Base-by-base conservation (phyloP, 495 filamentous ascomycete species). In the Neurospora sp. region DNA sequence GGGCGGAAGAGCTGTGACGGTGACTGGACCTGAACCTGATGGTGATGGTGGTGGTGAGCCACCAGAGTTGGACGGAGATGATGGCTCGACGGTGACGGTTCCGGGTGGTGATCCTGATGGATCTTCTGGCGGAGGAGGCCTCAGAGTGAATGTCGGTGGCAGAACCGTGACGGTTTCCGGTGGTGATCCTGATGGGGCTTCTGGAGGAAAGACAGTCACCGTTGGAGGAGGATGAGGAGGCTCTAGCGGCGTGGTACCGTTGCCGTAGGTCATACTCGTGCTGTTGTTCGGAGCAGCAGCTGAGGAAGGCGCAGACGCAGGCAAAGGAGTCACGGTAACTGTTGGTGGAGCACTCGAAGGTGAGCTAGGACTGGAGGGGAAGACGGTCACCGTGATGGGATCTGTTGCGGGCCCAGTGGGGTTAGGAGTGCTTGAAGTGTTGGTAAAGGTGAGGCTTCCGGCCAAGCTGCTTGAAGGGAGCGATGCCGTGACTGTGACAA, bases 361-460 rank as follows among this genome's bases (percentile, higher is more conserved):
- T 44, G 72, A 42, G 22, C 39, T 16, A 22, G 70, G 73, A 16
- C 42, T 45, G 31, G 42, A 68, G 27, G 76, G 76, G 45, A 59
- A 73, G 0, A 74, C 70, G 1, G 76, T 78, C 18, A 76, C 42
- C 4, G 77, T 77, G 38, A 74, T 61, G 14, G 75, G 75, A n/a
- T 44, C 73, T 6, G 14, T 31, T 9, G 22, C 10, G 7, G 70
- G 68, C 18, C 22, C 37, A 12, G 71, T 71, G 8, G 40, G 53
- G 3, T 16, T 35, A 18, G 14, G 41, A 22, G 70, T 12, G 35
- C n/a, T 73, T 0, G 69, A 71, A 6, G 31, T 27, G 37, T 53
- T 70, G 6, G 72, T 70, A 31, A 70, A 71, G 6, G 39, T n/a
- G 27, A 70, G 59, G 14, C 39, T 53, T 4, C 45, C 68, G 27